Percentiles rank a stretch among this genome's conserved stretches.
phyloP scores from a whole-genome alignment of 106 monocot genomes.

The Allium fistulosum region DNA sequence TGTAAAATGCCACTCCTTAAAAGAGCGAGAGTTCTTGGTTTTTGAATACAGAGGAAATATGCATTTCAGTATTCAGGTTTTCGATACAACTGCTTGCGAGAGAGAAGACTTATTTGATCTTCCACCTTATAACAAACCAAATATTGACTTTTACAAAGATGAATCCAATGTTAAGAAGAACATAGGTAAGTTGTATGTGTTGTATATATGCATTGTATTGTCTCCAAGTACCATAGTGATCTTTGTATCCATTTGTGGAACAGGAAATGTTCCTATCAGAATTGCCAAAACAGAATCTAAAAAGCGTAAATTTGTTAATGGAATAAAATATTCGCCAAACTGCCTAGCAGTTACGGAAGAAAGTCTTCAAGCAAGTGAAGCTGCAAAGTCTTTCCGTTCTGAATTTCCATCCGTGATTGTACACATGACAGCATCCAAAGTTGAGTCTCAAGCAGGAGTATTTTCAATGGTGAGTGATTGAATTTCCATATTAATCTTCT shows the following conservation, averaged over 20 bases:
- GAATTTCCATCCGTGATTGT: slow-evolving; percentile 6
- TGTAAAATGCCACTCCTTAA: slow-evolving; percentile 15
- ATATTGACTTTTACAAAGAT: background rate
- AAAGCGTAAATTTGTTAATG: background rate
- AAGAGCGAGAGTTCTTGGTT: slow-evolving; percentile 15
- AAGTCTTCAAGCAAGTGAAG: background rate
- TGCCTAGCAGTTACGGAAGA: background rate
- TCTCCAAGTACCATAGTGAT: background rate
- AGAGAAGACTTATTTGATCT: slow-evolving; percentile 14
- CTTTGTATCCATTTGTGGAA: background rate
- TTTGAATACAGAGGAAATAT: slow-evolving; percentile 17
- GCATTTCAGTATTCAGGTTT: slow-evolving; percentile 20
- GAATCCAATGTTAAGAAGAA: background rate
- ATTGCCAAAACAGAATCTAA: background rate
- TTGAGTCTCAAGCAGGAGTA: background rate
- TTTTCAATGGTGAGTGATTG: slow-evolving; percentile 1
- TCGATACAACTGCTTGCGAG: slow-evolving; percentile 23
- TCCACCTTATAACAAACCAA: background rate
- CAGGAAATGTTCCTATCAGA: background rate
- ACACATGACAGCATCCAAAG: background rate
- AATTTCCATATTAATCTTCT: too few relatives aligned
- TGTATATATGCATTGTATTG: background rate
- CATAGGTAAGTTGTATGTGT: background rate
- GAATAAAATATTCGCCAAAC: background rate
- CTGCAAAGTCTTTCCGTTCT: slow-evolving; percentile 1